phyloP scores from a whole-genome alignment of 495 filamentous ascomycete genomes.

The Pyrenula aspistea region DNA sequence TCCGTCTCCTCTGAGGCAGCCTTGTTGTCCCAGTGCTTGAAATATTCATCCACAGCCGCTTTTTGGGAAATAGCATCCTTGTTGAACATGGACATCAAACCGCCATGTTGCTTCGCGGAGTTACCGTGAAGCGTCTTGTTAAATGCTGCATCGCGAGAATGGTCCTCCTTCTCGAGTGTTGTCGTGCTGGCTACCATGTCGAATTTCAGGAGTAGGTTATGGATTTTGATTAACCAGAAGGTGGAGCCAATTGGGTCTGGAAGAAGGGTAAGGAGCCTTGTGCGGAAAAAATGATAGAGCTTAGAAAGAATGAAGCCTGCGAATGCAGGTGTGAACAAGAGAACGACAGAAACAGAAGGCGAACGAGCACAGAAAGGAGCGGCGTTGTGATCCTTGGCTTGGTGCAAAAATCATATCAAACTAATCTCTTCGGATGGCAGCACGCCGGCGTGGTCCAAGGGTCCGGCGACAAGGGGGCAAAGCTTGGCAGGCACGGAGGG shows the following conservation, averaged over 20 bases:
- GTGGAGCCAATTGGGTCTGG: background rate
- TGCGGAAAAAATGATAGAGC: too few relatives aligned
- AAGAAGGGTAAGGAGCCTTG: too few relatives aligned
- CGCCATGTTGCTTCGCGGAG: constrained; percentile 56
- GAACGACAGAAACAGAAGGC: too few relatives aligned
- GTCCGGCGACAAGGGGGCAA: too few relatives aligned
- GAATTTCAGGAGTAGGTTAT: constrained; percentile 54
- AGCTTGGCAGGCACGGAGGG: too few relatives aligned
- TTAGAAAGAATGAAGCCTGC: too few relatives aligned
- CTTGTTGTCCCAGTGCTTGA: constrained; percentile 99
- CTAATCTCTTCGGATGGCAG: too few relatives aligned
- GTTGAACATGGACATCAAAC: constrained; percentile 70
- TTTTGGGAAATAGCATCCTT: constrained; percentile 78
- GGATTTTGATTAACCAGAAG: constrained; percentile 2
- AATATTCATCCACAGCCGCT: constrained; percentile 91
- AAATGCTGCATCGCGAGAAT: constrained; percentile 83
- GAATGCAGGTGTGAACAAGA: too few relatives aligned
- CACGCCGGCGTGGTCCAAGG: too few relatives aligned
- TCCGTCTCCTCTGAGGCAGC: constrained; percentile 64
- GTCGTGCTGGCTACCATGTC: constrained; percentile 18
- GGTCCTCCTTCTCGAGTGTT: constrained; percentile 76
- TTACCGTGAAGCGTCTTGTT: constrained; percentile 86
- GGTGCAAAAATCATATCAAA: too few relatives aligned
- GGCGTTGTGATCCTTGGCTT: too few relatives aligned
- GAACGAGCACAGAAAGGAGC: too few relatives aligned